Evolutionary conservation across 2,329 filamentous ascomycete species (phyloP), one percentile per base, ranked within the genome.

Genomic region (Graphium sp.): DNA sequence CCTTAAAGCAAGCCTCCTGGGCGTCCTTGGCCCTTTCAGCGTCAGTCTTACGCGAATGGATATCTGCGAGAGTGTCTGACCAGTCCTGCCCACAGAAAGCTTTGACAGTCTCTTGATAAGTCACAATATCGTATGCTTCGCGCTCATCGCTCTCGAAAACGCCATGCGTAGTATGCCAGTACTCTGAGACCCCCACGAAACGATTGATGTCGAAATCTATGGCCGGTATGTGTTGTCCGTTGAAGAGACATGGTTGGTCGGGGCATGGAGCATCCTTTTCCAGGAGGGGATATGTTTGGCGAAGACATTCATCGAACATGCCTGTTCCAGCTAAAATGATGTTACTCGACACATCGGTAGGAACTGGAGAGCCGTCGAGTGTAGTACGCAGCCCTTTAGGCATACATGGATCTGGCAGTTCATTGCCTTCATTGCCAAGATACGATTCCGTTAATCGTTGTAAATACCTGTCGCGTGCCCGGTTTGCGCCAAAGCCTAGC

Each of bases 201-300:
- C 94, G 91, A 42, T 98, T 98, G 20, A 95, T 75, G 36, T 89
- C 77, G 44, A 95, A 98, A 47, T 98, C 89, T 37, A 98, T 94
- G 4, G 83, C 81, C 2, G 89, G 89, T 2, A 89, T 84, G 46
- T 95, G 84, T 37, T 87, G 74, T 1, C 89, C 85, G 41, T 94
- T 82, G 22, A 98, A 61, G 19, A 98, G 58, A 49, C 89, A 98
- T 0, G 91, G 89, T 16, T 75, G 55, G 43, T 93, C 78, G 5
- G 68, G 55, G 45, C 89, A 98, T 1, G 80, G 73, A 30, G 75
- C 73, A 45, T 95, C 82, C 52, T 94, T 94, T 40, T 85, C 81
- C 7, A 98, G 60, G 4, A 98, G 55, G 5, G 89, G 87, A 42
- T 78, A 85, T 0, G 85, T 92, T 39, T 71, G 68, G 28, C 66